Percentiles rank a stretch among this genome's conserved stretches.
Evolutionary conservation across 331 rosid genomes (phyloP).

Genomic region (Rosa hybrid): DNA sequence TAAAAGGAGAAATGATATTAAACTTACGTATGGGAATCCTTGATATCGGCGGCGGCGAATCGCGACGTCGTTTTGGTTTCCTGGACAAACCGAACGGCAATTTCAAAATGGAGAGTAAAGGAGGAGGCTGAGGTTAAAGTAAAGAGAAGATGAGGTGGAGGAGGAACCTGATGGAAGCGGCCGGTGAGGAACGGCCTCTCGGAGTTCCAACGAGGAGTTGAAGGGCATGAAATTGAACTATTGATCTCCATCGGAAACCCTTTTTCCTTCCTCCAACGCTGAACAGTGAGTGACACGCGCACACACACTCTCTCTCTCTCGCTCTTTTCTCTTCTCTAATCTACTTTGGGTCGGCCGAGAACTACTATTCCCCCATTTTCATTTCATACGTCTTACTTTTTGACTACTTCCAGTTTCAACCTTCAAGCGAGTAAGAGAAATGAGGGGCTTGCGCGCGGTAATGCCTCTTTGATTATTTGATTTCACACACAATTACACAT

Average conservation of each 20-base stretch:
- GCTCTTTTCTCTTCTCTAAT: too few relatives aligned
- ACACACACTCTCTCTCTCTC: not conserved
- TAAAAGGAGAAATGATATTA: not conserved
- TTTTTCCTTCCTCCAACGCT: not conserved
- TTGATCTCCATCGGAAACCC: conserved; percentile 30
- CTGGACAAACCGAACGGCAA: conserved; percentile 20
- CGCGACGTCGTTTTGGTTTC: conserved; percentile 47
- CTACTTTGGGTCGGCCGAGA: too few relatives aligned
- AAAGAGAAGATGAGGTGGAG: not conserved
- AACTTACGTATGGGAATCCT: conserved; percentile 38
- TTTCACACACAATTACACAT: too few relatives aligned
- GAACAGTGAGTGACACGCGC: too few relatives aligned
- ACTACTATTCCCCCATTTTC: not conserved
- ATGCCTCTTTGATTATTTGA: not conserved
- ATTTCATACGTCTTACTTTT: not conserved
- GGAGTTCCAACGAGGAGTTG: conserved; percentile 59
- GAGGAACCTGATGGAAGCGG: conserved; percentile 50
- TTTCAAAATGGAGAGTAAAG: not conserved
- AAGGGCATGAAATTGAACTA: conserved; percentile 25
- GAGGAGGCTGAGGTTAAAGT: not conserved
- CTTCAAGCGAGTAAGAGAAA: not conserved
- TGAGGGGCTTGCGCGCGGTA: not conserved
- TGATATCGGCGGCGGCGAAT: conserved; percentile 43
- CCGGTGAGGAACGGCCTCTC: conserved; percentile 62
- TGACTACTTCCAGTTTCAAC: too few relatives aligned